Evolutionary conservation across 768 basidiomycete genomes (phyloP), one percentile per base, ranked within the genome.

Genomic region (Leccinum broughii): DNA sequence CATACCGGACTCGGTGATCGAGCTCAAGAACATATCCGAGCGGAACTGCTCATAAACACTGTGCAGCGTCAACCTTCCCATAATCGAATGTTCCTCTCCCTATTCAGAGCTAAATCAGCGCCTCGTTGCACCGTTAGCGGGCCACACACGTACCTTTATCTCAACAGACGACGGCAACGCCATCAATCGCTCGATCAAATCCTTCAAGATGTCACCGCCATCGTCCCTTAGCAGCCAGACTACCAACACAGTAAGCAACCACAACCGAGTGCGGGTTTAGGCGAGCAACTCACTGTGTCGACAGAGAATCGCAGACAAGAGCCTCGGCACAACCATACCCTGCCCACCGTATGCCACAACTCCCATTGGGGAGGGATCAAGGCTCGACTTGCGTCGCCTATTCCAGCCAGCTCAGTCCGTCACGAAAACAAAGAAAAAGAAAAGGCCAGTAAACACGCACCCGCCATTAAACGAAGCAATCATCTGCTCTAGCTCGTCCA

Each of bases 1-100:
- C 92, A 37, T 67, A 96, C 95, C 88, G 1, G 96, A 96, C 71
- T 98, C 96, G 0, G 89, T 83, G 24, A 98, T 77, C 17, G 95
- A 95, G 68, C 89, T 94, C 59, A 97, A 78, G 70, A 95, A 91
- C 78, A 97, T 90, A 70, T 98, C 95, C 0, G 85, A 81, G 34
- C 85, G 84, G 78, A 96, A 93, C 7, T 85, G 86, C 39, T 82
- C 81, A 64, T 95, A 87, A 1, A 89, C 90, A 28, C 87, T 83
- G 55, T 91, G 85, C 30, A 98, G 75, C 1, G 86, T 87, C n/a
- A 96, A 76, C 63, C 84, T 87, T 0, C 89, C 95, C 68, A 92
- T 80, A 0, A 97, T 75, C 3, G 83, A 80, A 64, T 85, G 83
- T 68, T 92, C 87, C 68, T 92, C 89, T 10, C 87, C 87, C 90